Percentiles rank a stretch among this genome's conserved stretches.
Conservation (phyloP, 108 stramenopile species). For the Cyclotella sp. region DNA sequence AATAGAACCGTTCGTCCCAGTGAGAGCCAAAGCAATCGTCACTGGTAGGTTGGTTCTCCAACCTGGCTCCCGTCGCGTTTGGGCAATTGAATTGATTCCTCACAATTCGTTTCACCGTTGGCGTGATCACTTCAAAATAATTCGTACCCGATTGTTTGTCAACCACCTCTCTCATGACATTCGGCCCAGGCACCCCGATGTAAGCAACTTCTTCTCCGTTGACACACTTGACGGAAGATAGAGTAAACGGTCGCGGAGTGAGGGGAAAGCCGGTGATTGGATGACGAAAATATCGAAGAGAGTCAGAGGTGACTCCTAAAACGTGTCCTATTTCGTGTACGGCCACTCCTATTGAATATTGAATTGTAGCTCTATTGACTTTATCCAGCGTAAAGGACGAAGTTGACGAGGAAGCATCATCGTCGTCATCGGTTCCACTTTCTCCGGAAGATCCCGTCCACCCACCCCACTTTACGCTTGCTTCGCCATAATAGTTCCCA, state of each 20-base stretch:
- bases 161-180: constrained; percentile 35
- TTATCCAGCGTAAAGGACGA: constrained; percentile 4
- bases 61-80: constrained; percentile 45
- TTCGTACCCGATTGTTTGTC: constrained; percentile 44
- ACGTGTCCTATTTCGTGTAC: constrained; percentile 63
- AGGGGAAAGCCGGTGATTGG: constrained; percentile 52
- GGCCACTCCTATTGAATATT: constrained; percentile 53
- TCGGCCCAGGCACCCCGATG: constrained; percentile 39
- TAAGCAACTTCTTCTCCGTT: constrained; percentile 31
- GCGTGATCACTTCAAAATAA: constrained; percentile 54
- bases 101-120: constrained; percentile 57
- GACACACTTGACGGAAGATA: constrained; percentile 46
- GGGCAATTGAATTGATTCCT: constrained; percentile 62
- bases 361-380: constrained; percentile 25
- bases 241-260: constrained; percentile 55
- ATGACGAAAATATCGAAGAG: constrained; percentile 58
- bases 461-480: constrained; percentile 35
- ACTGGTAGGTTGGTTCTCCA: constrained; percentile 60
- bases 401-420: background rate
- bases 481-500: constrained; percentile 17
- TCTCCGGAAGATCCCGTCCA: constrained; percentile 10
- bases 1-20: constrained; percentile 52
- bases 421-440: background rate
- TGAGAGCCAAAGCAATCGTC: constrained; percentile 61
- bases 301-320: constrained; percentile 54